Evolutionary conservation across 352 stramenopile species (phyloP).

Genomic region (Pythium utonaiense): DNA sequence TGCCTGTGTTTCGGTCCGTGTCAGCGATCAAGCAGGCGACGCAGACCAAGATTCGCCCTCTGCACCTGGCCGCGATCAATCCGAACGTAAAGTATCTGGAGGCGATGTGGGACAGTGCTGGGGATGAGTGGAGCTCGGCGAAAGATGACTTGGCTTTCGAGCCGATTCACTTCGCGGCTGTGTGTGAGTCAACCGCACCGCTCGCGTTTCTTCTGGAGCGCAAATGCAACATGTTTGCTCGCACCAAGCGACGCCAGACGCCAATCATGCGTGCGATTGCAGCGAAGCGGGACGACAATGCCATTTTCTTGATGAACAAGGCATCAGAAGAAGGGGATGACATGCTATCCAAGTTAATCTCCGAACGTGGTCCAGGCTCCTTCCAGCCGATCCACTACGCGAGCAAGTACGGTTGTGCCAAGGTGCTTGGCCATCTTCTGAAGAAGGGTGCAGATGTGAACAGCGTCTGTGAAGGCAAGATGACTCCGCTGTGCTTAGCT

Average conservation of each 20-base stretch:
- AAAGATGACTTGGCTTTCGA: conserved; percentile 65
- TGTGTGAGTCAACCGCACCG: conserved; percentile 43
- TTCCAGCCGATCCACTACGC: conserved; percentile 68
- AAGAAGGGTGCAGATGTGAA: conserved; percentile 53
- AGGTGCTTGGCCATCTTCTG: conserved; percentile 47
- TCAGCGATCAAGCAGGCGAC: conserved; percentile 68
- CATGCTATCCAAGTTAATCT: conserved; percentile 32
- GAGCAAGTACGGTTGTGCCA: conserved; percentile 33
- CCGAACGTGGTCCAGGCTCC: conserved; percentile 43
- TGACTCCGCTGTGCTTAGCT: conserved; percentile 55
- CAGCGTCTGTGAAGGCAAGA: conserved; percentile 43
- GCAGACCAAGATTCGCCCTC: conserved; percentile 55
- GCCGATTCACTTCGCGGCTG: conserved; percentile 65
- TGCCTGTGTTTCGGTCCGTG: conserved; percentile 51
- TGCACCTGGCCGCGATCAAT: conserved; percentile 76
- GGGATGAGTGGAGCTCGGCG: conserved; percentile 41
- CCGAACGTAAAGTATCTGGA: conserved; percentile 65
- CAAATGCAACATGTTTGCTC: conserved; percentile 47
- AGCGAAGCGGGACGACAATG: conserved; percentile 47
- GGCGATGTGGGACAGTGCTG: conserved; percentile 47
- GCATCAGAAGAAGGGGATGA: conserved; percentile 33
- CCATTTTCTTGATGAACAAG: conserved; percentile 60
- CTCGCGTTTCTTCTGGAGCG: conserved; percentile 61
- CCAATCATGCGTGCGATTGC: conserved; percentile 57
- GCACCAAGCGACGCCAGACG: conserved; percentile 59